These are phyloP conservation scores for Tothia fuscella DNA, from an alignment of 2,329 filamentous ascomycete genomes.

Conservation along the genomic window DNA sequence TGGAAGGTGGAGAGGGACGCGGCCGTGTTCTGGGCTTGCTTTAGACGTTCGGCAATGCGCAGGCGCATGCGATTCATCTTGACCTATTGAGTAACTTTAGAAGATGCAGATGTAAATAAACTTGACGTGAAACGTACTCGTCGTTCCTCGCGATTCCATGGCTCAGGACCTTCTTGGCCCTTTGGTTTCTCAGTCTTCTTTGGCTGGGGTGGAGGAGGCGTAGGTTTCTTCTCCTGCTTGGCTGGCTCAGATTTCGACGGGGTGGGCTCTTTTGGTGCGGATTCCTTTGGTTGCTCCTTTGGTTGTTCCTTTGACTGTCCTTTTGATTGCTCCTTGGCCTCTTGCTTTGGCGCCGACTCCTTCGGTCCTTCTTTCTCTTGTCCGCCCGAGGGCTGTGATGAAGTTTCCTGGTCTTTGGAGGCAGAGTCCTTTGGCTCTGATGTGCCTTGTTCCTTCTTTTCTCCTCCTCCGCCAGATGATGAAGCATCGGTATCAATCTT, in stretches of 20 bases:
- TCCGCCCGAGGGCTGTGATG: conserved; percentile 40
- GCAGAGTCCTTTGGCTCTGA: conserved; percentile 51
- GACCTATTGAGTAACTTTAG: conserved; percentile 47
- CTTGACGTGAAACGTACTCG: conserved; percentile 48
- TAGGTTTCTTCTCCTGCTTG: conserved; percentile 25
- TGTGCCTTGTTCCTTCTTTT: conserved; percentile 38
- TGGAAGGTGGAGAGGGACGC: conserved; percentile 97
- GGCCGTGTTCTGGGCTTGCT: conserved; percentile 98
- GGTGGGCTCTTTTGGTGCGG: conserved; percentile 14
- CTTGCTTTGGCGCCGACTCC: conserved; percentile 22
- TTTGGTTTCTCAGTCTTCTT: conserved; percentile 19
- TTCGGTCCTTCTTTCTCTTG: conserved; percentile 30
- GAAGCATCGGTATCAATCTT: conserved; percentile 77
- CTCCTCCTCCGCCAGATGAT: no score
- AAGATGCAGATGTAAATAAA: not conserved
- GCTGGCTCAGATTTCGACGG: conserved; percentile 12
- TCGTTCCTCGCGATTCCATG: conserved; percentile 63
- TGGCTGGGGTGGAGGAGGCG: conserved; percentile 14
- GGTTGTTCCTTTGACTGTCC: conserved; percentile 22
- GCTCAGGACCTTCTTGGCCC: no score
- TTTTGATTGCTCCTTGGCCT: conserved; percentile 19
- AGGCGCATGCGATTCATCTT: conserved; percentile 99
- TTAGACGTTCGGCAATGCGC: conserved; percentile 90
- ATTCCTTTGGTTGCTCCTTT: conserved; percentile 23
- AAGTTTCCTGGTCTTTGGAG: conserved; percentile 43